Conservation (phyloP, 2,329 filamentous ascomycete genomes). For the Xylaria arbuscula region DNA sequence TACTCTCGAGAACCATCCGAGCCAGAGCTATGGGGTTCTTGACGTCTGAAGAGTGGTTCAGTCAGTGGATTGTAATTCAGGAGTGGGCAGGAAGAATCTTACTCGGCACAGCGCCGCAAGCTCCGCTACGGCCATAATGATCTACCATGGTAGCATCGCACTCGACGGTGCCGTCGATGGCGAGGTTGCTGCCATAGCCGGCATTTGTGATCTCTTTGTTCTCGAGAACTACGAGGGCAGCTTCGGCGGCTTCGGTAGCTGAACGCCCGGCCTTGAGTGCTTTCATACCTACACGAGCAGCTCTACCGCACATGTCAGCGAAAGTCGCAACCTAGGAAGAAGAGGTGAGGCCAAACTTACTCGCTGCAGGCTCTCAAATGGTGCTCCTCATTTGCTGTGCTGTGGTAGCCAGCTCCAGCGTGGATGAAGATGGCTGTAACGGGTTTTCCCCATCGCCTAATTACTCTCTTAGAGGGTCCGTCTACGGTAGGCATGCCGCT, state of each 20-base stretch:
- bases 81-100: constrained; percentile 38
- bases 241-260: constrained; percentile 89
- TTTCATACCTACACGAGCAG: constrained; percentile 84
- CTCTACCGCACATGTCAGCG: constrained; percentile 61
- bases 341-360: constrained; percentile 64
- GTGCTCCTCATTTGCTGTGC: constrained; percentile 81
- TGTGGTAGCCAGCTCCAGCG: constrained; percentile 95
- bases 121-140: constrained; percentile 89
- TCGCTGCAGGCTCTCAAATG: constrained; percentile 89
- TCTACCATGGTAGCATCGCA: constrained; percentile 96
- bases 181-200: constrained; percentile 93
- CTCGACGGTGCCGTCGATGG: constrained; percentile 90
- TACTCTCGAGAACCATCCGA: constrained; percentile 81
- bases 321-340: background rate
- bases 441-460: constrained; percentile 49
- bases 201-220: constrained; percentile 97
- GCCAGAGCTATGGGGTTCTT: constrained; percentile 93
- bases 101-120: constrained; percentile 92
- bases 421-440: constrained; percentile 86
- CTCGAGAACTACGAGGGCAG: constrained; percentile 87
- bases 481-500: constrained; percentile 47
- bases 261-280: constrained; percentile 81
- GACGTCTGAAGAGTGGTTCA: constrained; percentile 69
- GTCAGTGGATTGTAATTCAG: constrained; percentile 11
- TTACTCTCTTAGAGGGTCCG: constrained; percentile 55